Conservation (phyloP, 2,329 filamentous ascomycete genomes). For the Lasiodiplodia sp. region DNA sequence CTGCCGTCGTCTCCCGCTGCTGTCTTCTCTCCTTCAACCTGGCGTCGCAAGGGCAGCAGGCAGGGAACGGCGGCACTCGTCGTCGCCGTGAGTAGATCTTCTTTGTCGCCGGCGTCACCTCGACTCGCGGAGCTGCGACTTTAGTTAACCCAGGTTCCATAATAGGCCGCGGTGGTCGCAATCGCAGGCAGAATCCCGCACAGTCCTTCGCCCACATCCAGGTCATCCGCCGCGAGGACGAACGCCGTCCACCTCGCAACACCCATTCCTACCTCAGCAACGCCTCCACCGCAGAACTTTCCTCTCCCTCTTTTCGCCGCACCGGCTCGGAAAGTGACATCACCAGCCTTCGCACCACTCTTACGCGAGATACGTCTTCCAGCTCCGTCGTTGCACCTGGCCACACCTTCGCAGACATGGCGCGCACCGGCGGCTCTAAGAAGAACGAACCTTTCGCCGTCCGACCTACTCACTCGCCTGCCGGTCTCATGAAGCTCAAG, state of each 20-base stretch:
- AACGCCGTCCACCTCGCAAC: slow-evolving; percentile 12
- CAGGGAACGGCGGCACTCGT: slow-evolving; percentile 18
- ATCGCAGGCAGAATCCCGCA: slow-evolving; percentile 31
- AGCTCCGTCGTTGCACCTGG: slow-evolving; percentile 25
- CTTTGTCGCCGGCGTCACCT: neutral
- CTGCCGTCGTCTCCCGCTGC: neutral
- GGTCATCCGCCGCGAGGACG: slow-evolving; percentile 33
- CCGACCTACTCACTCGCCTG: slow-evolving; percentile 28
- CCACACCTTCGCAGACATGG: slow-evolving; percentile 43
- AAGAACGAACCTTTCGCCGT: slow-evolving; percentile 30
- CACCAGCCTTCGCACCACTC: slow-evolving; percentile 21
- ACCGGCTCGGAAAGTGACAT: slow-evolving; percentile 17
- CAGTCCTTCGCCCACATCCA: slow-evolving; percentile 37
- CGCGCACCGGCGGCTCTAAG: slow-evolving; percentile 34
- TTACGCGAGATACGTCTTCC: slow-evolving; percentile 14
- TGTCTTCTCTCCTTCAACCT: slow-evolving; percentile 4
- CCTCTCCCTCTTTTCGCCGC: slow-evolving; percentile 12
- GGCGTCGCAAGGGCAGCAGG: slow-evolving; percentile 12
- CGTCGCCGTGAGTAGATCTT: slow-evolving; percentile 29
- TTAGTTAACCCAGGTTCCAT: neutral
- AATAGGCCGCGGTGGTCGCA: slow-evolving; percentile 23
- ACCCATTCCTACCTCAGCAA: neutral
- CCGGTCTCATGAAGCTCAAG: slow-evolving; percentile 37
- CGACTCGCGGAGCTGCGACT: neutral
- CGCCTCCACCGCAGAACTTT: neutral